Evolutionary conservation across 139 green algal species (phyloP).

Genomic region (Axilococcus clingmanii): DNA sequence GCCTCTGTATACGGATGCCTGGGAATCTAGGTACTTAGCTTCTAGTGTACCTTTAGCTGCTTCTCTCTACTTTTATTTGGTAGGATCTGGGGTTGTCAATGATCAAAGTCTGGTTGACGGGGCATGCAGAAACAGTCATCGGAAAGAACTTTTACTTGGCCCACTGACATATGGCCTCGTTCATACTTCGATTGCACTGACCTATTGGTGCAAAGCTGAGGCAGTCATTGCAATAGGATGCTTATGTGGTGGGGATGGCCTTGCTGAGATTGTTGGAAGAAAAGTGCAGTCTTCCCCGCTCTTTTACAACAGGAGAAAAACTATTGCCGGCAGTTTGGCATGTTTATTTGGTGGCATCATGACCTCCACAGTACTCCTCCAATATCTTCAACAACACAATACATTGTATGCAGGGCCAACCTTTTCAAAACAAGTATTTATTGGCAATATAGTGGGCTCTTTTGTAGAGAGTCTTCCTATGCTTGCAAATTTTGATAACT

Average conservation of each 20-base stretch:
- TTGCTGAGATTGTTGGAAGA: slow-evolving; percentile 32
- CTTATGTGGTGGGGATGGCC: slow-evolving; percentile 33
- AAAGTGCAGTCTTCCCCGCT: not conserved
- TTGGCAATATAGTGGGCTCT: not conserved
- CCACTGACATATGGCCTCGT: slow-evolving; percentile 28
- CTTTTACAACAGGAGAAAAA: not conserved
- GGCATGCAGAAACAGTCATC: slow-evolving; percentile 11
- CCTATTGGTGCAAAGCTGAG: slow-evolving; percentile 12
- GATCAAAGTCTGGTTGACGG: slow-evolving; percentile 12
- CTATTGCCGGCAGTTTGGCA: not conserved
- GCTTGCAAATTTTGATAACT: not conserved
- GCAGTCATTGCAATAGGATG: slow-evolving; percentile 17
- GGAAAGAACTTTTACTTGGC: slow-evolving; percentile 26
- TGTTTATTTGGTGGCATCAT: not conserved
- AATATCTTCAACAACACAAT: not conserved
- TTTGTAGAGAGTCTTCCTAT: not conserved
- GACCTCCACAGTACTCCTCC: not conserved
- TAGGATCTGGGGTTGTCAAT: slow-evolving; percentile 9
- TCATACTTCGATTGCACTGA: slow-evolving; percentile 5
- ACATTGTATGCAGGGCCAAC: not conserved
- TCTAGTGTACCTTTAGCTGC: slow-evolving; percentile 10
- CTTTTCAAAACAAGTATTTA: too few species aligned
- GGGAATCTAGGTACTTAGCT: not conserved
- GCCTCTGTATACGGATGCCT: slow-evolving; percentile 10
- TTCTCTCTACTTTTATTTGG: slow-evolving; percentile 7